These are phyloP conservation scores for Tricladium varicosporioides DNA, from an alignment of 2,329 filamentous ascomycete genomes.

Conservation along the genomic window DNA sequence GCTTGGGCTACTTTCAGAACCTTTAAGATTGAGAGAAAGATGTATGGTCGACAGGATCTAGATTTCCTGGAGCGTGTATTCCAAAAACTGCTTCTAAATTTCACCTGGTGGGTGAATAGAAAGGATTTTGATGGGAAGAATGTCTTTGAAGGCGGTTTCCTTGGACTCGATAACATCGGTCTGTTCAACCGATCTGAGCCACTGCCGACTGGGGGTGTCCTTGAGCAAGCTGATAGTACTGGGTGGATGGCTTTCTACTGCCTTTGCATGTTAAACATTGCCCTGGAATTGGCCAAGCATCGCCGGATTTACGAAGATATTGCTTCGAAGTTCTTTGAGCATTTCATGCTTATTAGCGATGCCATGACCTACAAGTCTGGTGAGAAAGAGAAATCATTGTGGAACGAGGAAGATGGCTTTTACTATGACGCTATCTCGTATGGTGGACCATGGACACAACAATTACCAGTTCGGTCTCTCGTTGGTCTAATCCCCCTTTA, in stretches of 20 bases:
- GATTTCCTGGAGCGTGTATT: constrained; percentile 96
- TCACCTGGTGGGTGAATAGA: constrained; percentile 99
- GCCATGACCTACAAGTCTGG: constrained; percentile 85
- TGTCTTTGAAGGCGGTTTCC: constrained; percentile 93
- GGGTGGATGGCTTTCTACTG: constrained; percentile 99
- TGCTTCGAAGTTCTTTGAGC: constrained; percentile 97
- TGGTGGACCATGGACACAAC: constrained; percentile 89
- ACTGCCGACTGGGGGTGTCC: constrained; percentile 84
- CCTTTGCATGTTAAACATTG: constrained; percentile 94
- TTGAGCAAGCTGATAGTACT: constrained; percentile 96
- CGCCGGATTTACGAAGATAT: constrained; percentile 94
- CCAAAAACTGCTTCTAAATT: constrained; percentile 92
- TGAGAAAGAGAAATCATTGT: constrained; percentile 76
- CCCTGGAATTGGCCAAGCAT: constrained; percentile 91
- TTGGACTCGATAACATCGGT: constrained; percentile 95
- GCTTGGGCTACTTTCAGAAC: constrained; percentile 94
- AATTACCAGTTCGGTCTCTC: constrained; percentile 86
- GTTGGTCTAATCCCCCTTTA: constrained; percentile 94
- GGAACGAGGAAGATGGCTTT: constrained; percentile 96
- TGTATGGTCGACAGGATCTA: constrained; percentile 91
- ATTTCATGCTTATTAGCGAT: constrained; percentile 96
- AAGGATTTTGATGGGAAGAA: constrained; percentile 96
- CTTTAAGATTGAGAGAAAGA: constrained; percentile 97
- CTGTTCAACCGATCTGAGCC: constrained; percentile 97
- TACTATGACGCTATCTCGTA: constrained; percentile 98